phyloP scores from a whole-genome alignment of 306 rosid species.

The Acacia melanoxylon region DNA sequence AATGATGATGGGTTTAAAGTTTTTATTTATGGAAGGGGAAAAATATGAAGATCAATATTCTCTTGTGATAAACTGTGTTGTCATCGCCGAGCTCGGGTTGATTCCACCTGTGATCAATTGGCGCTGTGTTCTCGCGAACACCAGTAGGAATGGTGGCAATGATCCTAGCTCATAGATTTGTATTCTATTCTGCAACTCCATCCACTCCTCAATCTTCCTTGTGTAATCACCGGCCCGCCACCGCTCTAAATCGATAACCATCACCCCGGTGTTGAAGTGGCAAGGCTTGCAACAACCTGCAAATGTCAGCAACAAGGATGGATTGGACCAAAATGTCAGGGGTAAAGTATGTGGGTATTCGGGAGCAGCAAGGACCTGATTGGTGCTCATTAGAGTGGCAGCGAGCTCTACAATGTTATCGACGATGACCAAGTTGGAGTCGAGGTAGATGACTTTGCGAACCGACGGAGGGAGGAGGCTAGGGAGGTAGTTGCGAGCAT shows the following conservation, averaged over 20 bases:
- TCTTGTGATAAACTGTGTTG: constrained; percentile 25
- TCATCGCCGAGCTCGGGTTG: constrained; percentile 97
- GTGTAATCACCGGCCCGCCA: constrained; percentile 86
- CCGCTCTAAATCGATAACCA: constrained; percentile 75
- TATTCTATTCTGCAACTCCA: constrained; percentile 96
- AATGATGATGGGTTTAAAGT: background rate
- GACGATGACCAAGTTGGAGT: constrained; percentile 84
- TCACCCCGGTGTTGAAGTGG: constrained; percentile 94
- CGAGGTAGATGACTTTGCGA: constrained; percentile 70
- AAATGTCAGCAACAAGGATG: constrained; percentile 67
- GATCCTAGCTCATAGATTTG: constrained; percentile 95
- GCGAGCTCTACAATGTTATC: constrained; percentile 86
- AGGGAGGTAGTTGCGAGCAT: constrained; percentile 89
- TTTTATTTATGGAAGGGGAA: background rate
- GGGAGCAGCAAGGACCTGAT: constrained; percentile 80
- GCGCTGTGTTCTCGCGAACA: constrained; percentile 81
- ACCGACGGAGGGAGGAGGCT: constrained; percentile 62
- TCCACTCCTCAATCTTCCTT: constrained; percentile 78
- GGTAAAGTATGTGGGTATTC: constrained; percentile 78
- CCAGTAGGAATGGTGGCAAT: constrained; percentile 77
- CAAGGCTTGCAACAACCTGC: constrained; percentile 68
- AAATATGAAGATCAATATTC: background rate
- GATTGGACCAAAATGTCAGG: constrained; percentile 86
- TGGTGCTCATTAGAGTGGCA: constrained; percentile 43
- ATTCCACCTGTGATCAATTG: constrained; percentile 92